Percentiles rank a stretch among this genome's conserved stretches.
Evolutionary conservation across 2,329 filamentous ascomycete genomes (phyloP).

Genomic region (Talaromyces sp.): DNA sequence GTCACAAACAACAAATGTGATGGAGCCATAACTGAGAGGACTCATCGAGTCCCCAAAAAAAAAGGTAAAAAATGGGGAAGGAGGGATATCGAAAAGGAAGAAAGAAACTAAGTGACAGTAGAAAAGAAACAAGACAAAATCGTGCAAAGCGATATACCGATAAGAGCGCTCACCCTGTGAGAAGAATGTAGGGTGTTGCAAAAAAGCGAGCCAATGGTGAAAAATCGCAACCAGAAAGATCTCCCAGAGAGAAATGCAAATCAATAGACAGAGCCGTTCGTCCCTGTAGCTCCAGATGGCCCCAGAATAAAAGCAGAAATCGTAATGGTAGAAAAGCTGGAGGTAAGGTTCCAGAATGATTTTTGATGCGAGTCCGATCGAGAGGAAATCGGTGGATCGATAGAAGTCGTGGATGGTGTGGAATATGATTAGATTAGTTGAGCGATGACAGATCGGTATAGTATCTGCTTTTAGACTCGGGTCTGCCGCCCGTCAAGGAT

Average conservation of each 20-base stretch:
- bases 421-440: conserved; percentile 11
- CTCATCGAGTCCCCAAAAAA: not conserved
- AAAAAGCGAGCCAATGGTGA: conserved; percentile 9
- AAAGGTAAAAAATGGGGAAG: not conserved
- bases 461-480: not conserved
- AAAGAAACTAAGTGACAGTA: conserved; percentile 18
- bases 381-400: not conserved
- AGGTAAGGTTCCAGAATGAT: conserved; percentile 4
- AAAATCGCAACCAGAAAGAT: conserved; percentile 2
- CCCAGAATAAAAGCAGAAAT: conserved; percentile 7
- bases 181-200: conserved; percentile 12
- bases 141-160: conserved; percentile 15
- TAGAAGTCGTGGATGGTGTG: conserved; percentile 7
- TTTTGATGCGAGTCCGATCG: conserved; percentile 7
- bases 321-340: conserved; percentile 6
- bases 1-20: conserved; percentile 9
- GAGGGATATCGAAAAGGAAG: conserved; percentile 14
- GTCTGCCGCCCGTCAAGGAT: not conserved
- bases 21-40: conserved; percentile 3
- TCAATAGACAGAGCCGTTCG: not conserved
- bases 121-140: conserved; percentile 9
- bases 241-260: conserved; percentile 3
- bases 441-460: not conserved
- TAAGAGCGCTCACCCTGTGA: conserved; percentile 14
- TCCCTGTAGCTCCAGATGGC: not conserved